These are phyloP conservation scores for Saccharum spontaneum DNA, from an alignment of 176 grass and related monocot genomes.

Conservation along the genomic window DNA sequence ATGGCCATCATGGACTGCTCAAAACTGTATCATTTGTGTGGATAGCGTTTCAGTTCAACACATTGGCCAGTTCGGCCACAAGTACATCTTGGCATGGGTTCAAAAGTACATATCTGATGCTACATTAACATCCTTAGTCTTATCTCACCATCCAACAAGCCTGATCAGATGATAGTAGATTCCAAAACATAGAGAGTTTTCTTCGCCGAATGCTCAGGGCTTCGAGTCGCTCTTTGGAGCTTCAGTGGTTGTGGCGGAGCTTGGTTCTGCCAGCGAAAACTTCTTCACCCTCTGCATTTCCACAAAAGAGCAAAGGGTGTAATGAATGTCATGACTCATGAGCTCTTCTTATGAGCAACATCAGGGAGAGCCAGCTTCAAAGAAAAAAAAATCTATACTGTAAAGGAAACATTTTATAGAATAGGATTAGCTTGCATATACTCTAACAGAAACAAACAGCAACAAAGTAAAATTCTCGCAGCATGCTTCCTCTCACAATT, in stretches of 20 bases:
- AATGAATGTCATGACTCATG: background rate
- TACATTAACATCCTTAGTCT: background rate
- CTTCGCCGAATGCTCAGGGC: background rate
- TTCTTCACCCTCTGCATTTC: constrained; percentile 76
- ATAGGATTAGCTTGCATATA: background rate
- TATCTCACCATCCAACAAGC: background rate
- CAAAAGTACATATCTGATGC: background rate
- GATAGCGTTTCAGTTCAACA: background rate
- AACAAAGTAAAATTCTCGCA: background rate
- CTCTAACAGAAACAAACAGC: background rate
- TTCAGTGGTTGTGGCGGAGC: constrained; percentile 30
- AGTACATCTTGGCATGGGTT: background rate
- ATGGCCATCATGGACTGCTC: background rate
- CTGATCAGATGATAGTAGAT: background rate
- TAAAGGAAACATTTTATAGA: background rate
- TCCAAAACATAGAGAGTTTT: background rate
- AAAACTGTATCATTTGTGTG: background rate
- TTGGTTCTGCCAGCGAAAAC: constrained; percentile 62
- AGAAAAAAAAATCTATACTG: background rate
- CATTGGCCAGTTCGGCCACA: background rate
- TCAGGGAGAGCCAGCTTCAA: background rate
- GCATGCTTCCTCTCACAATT: too few species aligned
- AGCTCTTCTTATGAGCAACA: background rate
- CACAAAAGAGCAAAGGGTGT: constrained; percentile 11
- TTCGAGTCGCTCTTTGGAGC: constrained; percentile 45